These are phyloP conservation scores for Wallacemonas sp. DNA, from an alignment of 208 protist genomes.

Conservation along the genomic window DNA sequence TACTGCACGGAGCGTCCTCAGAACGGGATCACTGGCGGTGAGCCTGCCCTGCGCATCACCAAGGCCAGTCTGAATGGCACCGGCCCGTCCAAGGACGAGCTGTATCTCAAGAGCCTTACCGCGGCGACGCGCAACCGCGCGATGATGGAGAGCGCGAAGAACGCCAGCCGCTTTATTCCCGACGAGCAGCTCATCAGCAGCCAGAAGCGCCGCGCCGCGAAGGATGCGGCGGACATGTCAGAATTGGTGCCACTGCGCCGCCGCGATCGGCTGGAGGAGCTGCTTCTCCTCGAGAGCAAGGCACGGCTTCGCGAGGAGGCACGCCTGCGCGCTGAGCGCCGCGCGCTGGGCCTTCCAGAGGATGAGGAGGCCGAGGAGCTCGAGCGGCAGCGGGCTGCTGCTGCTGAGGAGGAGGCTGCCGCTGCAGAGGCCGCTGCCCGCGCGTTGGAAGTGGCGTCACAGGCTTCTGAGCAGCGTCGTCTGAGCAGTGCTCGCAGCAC, in stretches of 20 bases:
- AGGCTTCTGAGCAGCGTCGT: slow-evolving; percentile 24
- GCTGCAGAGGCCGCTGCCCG: not conserved
- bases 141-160: slow-evolving; percentile 62
- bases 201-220: slow-evolving; percentile 54
- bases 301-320: slow-evolving; percentile 57
- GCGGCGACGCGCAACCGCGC: slow-evolving; percentile 48
- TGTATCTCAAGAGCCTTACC: slow-evolving; percentile 73
- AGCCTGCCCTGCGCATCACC: slow-evolving; percentile 17
- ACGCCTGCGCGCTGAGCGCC: slow-evolving; percentile 51
- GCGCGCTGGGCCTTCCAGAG: slow-evolving; percentile 39
- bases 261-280: slow-evolving; percentile 85
- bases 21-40: slow-evolving; percentile 13
- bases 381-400: slow-evolving; percentile 1
- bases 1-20: slow-evolving; percentile 49
- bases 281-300: slow-evolving; percentile 85
- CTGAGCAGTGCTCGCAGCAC: slow-evolving; percentile 23
- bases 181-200: slow-evolving; percentile 84
- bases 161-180: slow-evolving; percentile 68
- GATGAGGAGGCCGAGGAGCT: slow-evolving; percentile 21
- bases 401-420: not conserved
- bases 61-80: slow-evolving; percentile 31
- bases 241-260: slow-evolving; percentile 75
- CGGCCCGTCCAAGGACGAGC: slow-evolving; percentile 51
- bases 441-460: slow-evolving; percentile 12
- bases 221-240: slow-evolving; percentile 54